Base-by-base conservation (phyloP, 129 eudicot species). In the Glebionis coronaria region DNA sequence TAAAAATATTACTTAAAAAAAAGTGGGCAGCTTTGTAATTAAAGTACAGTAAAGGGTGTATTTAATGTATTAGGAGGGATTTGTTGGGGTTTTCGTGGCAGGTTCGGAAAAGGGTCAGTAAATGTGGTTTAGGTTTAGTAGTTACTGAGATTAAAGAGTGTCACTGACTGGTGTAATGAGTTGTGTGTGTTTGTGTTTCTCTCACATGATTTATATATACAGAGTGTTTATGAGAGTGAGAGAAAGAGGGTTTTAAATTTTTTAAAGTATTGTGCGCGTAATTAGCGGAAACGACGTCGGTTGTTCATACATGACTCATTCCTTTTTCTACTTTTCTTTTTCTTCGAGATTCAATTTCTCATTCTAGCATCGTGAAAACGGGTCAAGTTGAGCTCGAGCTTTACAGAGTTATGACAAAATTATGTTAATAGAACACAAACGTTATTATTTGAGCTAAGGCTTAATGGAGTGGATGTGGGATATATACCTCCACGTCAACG, bases 271-370 rank as follows among this genome's bases (percentile, higher is more conserved):
- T 28, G 47, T 57, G 49, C 14, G 67, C 79, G 79, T 49, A 59
- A 75, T 75, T 75, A 40, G 46, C 74, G 74, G 79, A 67, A 67
- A 67, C 69, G 63, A 75, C 79, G 79, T 75, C 74, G 79, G 79
- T 75, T 75, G 56, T 68, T 49, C 44, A 67, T 35, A 18, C 31
- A 18, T n/a, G 44, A 46, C 12, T 53, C 15, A 27, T 38, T 38
- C 35, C 52, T 31, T 31, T 23, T 23, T 23, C 25, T 23, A 23
- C 25, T 23, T n/a, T n/a, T n/a, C n/a, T n/a, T n/a, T n/a, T n/a
- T n/a, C n/a, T n/a, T n/a, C n/a, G n/a, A n/a, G n/a, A n/a, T n/a
- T n/a, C n/a, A n/a, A n/a, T n/a, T n/a, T n/a, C n/a, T n/a, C n/a
- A n/a, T n/a, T n/a, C n/a, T n/a, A n/a, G n/a, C n/a, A n/a, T n/a